Conservation (phyloP, 163 green algal species). For the Chlorella variabilis region DNA sequence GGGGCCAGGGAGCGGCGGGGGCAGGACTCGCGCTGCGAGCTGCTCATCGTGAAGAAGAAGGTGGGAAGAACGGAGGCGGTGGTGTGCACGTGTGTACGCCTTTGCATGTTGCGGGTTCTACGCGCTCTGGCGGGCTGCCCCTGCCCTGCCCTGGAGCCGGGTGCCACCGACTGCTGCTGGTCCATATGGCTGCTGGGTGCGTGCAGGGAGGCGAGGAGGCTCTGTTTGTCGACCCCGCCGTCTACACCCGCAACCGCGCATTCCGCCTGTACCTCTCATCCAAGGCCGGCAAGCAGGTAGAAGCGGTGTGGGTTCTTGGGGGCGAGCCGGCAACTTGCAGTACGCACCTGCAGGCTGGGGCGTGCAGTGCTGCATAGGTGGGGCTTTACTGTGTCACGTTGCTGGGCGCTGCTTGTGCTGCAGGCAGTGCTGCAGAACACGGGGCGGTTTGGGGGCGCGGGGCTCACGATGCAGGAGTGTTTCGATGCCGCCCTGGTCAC, state of each 20-base stretch:
- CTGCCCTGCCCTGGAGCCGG: too few species aligned
- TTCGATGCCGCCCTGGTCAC: constrained; percentile 60
- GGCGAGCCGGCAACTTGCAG: too few species aligned
- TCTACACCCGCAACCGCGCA: constrained; percentile 79
- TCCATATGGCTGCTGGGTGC: background rate
- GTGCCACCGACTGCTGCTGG: too few species aligned
- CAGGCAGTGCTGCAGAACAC: constrained; percentile 46
- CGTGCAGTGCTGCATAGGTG: background rate
- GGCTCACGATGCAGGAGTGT: constrained; percentile 11
- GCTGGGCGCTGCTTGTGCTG: background rate
- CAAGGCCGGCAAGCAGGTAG: constrained; percentile 72
- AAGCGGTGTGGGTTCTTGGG: background rate
- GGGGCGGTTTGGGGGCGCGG: constrained; percentile 13
- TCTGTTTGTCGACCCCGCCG: constrained; percentile 69
- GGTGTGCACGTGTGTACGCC: too few species aligned
- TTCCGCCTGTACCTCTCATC: constrained; percentile 80
- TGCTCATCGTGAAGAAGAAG: constrained; percentile 50
- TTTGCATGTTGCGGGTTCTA: too few species aligned
- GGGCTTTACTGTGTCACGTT: too few species aligned
- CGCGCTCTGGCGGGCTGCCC: too few species aligned
- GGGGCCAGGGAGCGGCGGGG: constrained; percentile 6
- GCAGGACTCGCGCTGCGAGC: background rate
- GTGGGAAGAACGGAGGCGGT: background rate
- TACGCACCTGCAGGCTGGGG: too few species aligned
- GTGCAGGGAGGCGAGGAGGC: constrained; percentile 13